These are phyloP conservation scores for Venturia aucupariae DNA, from an alignment of 2,329 filamentous ascomycete species.

Conservation along the genomic window DNA sequence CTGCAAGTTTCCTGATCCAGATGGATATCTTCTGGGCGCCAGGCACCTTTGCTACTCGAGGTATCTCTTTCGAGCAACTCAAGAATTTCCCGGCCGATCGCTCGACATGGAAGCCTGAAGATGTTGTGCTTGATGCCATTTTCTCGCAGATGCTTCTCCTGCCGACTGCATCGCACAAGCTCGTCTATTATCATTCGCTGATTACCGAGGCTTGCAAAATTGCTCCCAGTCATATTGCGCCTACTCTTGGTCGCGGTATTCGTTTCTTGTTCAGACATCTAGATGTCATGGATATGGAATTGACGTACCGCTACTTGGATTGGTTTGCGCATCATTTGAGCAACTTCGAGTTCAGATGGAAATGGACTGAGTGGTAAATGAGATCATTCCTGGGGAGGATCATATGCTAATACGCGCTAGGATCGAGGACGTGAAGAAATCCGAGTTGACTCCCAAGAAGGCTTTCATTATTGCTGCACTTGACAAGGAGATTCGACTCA, in stretches of 20 bases:
- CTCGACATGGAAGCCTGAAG: constrained; percentile 93
- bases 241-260: constrained; percentile 86
- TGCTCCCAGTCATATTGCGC: constrained; percentile 90
- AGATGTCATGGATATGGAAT: constrained; percentile 75
- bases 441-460: constrained; percentile 75
- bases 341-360: constrained; percentile 99
- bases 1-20: constrained; percentile 84
- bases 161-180: constrained; percentile 78
- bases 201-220: constrained; percentile 95
- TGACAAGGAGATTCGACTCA: constrained; percentile 94
- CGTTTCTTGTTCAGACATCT: constrained; percentile 79
- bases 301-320: constrained; percentile 80
- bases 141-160: constrained; percentile 92
- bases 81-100: constrained; percentile 55
- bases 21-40: constrained; percentile 90
- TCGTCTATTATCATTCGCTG: constrained; percentile 93
- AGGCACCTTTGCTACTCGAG: constrained; percentile 85
- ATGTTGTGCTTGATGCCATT: constrained; percentile 92
- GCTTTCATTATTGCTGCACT: constrained; percentile 85
- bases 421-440: constrained; percentile 71
- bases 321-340: constrained; percentile 98
- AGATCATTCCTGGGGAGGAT: background rate
- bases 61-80: constrained; percentile 84
- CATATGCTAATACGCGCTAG: constrained; percentile 26
- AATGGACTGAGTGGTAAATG: constrained; percentile 87